Percentiles rank a stretch among this genome's conserved stretches.
phyloP scores from a whole-genome alignment of 805 yeast genomes.

The Starmerella apis region DNA sequence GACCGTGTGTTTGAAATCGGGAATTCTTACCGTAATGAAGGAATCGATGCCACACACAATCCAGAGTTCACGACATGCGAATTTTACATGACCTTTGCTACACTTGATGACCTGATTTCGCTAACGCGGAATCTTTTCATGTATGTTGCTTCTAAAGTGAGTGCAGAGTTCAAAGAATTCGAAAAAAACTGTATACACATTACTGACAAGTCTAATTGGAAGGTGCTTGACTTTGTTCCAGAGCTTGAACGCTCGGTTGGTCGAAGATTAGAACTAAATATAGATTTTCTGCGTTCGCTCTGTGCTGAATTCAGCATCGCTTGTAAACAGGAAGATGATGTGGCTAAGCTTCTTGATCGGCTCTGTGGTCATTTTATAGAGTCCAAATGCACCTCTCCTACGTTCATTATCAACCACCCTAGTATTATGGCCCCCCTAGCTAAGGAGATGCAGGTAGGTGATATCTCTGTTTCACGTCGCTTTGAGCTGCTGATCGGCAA shows the following conservation, averaged over 20 bases:
- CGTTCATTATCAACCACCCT: conserved; percentile 75
- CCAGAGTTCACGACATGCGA: conserved; percentile 91
- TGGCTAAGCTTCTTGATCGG: conserved; percentile 53
- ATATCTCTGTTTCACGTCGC: conserved; percentile 44
- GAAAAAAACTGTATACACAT: conserved; percentile 6
- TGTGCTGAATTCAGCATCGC: conserved; percentile 9
- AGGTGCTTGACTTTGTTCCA: conserved; percentile 53
- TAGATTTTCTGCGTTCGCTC: conserved; percentile 27
- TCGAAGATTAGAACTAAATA: conserved; percentile 37
- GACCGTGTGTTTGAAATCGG: conserved; percentile 85
- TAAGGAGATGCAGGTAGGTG: conserved; percentile 41
- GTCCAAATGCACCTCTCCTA: conserved; percentile 51
- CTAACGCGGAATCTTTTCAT: conserved; percentile 51
- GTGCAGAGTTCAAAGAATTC: conserved; percentile 19
- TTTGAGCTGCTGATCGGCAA: conserved; percentile 79
- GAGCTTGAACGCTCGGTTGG: conserved; percentile 48
- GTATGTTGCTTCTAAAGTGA: conserved; percentile 30
- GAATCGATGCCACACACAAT: conserved; percentile 84
- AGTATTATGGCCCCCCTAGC: conserved; percentile 78
- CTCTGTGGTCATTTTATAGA: conserved; percentile 57
- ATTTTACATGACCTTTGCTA: conserved; percentile 65
- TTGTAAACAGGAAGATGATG: conserved; percentile 26
- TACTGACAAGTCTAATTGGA: conserved; percentile 27
- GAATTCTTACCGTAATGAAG: conserved; percentile 76
- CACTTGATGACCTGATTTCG: conserved; percentile 53